Base-by-base conservation (phyloP, 2,329 filamentous ascomycete species). In the Pseudogymnoascus sp. region DNA sequence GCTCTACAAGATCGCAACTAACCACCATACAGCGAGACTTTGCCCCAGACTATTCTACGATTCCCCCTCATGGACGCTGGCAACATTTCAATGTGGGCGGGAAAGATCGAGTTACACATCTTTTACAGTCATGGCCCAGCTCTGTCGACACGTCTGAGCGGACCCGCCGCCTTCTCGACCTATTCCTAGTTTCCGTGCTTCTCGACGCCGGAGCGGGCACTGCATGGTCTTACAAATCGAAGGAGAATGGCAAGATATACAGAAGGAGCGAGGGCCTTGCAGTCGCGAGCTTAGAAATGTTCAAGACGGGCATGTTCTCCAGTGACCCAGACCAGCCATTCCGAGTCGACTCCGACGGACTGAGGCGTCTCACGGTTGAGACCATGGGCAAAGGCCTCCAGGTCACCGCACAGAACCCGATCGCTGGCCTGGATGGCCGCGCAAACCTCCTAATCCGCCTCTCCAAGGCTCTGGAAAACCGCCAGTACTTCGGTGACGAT, bases 181-280 rank as follows among this genome's bases (percentile, higher is more conserved):
- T 93, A 37, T 92, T 92, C 76, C 78, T 92, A 73, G 78, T 94
- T 66, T 93, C 90, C 60, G 90, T 94, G 6, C 78, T 95, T 60
- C 81, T 95, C 7, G 90, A 95, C 72, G 91, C 94, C 4, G 94
- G 94, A 42, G 92, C 94, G 1, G 94, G 94, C 42, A 93, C 86
- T 2, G 83, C 85, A 68, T 99, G 94, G 94, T 88, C 86, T 69
- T 99, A 96, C 78, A 94, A 90, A 79, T 96, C 91, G 73, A 87
- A 87, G 66, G 92, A 96, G 72, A 95, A 92, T 67, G 91, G 90
- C 63, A 88, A 87, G 66, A 75, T 89, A 42, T 97, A 93, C 76
- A 82, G 85, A 61, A 86, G 94, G 60, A 96, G 92, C 65, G 94
- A 97, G 75, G 92, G 92, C 7, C 81, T 97, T 63, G 92, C 92